Base-by-base conservation (phyloP, 495 filamentous ascomycete genomes). In the Oidiodendron maius region DNA sequence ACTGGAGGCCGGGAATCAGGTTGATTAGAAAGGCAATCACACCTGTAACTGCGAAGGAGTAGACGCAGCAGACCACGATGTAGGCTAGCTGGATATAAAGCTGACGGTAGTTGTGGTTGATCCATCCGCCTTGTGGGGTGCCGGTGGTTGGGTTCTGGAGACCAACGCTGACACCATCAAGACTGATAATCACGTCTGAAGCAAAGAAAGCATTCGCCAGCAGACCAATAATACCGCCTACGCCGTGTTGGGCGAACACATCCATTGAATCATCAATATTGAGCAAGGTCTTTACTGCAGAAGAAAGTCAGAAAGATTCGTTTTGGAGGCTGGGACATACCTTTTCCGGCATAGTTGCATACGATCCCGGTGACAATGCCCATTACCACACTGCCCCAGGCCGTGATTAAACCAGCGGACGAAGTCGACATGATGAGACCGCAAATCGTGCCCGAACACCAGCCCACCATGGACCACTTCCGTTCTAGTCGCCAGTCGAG, bases 291-390 rank as follows among this genome's bases (percentile, higher is more conserved):
- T n/a, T n/a, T n/a, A 96, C 73, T n/a, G n/a, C n/a, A n/a, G n/a
- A n/a, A n/a, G n/a, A n/a, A n/a, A n/a, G n/a, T n/a, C n/a, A n/a
- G n/a, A n/a, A n/a, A n/a, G n/a, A n/a, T n/a, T n/a, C n/a, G n/a
- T n/a, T n/a, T n/a, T n/a, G n/a, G n/a, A n/a, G n/a, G n/a, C n/a
- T n/a, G n/a, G n/a, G n/a, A n/a, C n/a, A n/a, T n/a, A n/a, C n/a
- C n/a, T 72, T 97, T 96, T 17, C 91, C 96, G 20, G 86, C 90
- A 61, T 94, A 96, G 69, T 97, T 97, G 78, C 88, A 91, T 24
- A 82, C 79, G 26, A 77, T 67, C 13, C 87, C 91, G 37, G 87
- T 90, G 23, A 90, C 78, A 32, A 94, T 72, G 45, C 91, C 91
- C 61, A 84, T 96, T 48, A 94, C 75, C 15, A 96, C 80, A 15